These are phyloP conservation scores for Globisporangium camurandrum DNA, from an alignment of 352 stramenopile species.

Conservation along the genomic window DNA sequence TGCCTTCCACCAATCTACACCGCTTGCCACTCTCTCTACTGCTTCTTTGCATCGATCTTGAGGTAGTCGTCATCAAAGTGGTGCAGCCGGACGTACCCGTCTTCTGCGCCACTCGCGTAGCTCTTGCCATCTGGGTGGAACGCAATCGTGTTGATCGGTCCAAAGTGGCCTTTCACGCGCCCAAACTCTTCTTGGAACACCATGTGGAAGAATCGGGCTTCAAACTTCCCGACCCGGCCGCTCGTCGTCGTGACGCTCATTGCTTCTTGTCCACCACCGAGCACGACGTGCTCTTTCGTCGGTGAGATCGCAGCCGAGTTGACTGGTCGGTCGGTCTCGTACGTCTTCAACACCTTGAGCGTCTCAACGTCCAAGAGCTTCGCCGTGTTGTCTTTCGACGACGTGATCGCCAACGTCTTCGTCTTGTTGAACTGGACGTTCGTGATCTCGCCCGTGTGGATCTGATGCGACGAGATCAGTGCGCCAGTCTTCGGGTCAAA, in stretches of 20 bases:
- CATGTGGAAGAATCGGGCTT: slow-evolving; percentile 98
- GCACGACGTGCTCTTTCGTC: slow-evolving; percentile 93
- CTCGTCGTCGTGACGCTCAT: slow-evolving; percentile 96
- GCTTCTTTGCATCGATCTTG: slow-evolving; percentile 53
- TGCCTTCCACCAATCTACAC: no score
- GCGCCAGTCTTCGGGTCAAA: slow-evolving; percentile 73
- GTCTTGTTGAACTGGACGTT: slow-evolving; percentile 93
- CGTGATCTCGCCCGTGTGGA: slow-evolving; percentile 96
- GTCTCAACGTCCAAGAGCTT: slow-evolving; percentile 96
- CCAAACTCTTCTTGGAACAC: slow-evolving; percentile 99
- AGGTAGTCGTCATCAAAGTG: slow-evolving; percentile 98
- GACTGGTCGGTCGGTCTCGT: slow-evolving; percentile 97
- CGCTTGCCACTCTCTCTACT: no score
- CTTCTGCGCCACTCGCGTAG: slow-evolving; percentile 98
- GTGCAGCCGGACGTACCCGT: slow-evolving; percentile 97
- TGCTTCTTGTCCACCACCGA: slow-evolving; percentile 98
- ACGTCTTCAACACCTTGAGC: slow-evolving; percentile 96
- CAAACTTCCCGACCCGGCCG: slow-evolving; percentile 90
- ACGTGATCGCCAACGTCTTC: slow-evolving; percentile 96
- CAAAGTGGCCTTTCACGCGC: slow-evolving; percentile 98
- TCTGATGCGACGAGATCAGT: slow-evolving; percentile 69
- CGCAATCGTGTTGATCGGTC: slow-evolving; percentile 98
- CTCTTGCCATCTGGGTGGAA: slow-evolving; percentile 98
- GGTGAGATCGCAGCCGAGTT: slow-evolving; percentile 98
- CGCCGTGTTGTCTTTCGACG: slow-evolving; percentile 95